Evolutionary conservation across 371 early-diverging fungal genomes (phyloP), one percentile per base, ranked within the genome.

Genomic region (Saksenaea oblongispora): DNA sequence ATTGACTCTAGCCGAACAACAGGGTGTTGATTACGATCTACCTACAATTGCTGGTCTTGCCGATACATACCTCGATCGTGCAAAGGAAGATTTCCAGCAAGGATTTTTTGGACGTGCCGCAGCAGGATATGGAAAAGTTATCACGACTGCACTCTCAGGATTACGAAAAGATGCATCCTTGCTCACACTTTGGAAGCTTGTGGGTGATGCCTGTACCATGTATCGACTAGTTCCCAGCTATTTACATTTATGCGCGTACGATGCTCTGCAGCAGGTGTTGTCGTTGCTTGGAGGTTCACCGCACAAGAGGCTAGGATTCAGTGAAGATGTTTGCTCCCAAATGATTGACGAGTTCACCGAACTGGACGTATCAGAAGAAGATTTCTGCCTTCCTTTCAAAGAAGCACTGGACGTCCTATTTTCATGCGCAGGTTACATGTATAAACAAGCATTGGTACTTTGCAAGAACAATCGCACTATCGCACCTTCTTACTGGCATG

Each of bases 41-140:
- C 90, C 92, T 5, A 81, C 90, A 8, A 56, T 87, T 8, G 78
- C 85, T 59, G 89, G 88, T 14, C 72, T 89, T 27, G 84, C 84
- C 2, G 91, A 91, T 69, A 86, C 89, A 28, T 83, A 84, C 64
- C 60, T 91, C 2, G 78, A 84, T 37, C 81, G 84, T 59, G 88
- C 88, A 8, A 87, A 81, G 36, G 86, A 88, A 58, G 82, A 80
- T 58, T 86, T 84, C 56, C 80, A 86, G 26, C 76, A 79, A 34
- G 95, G 95, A 8, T 86, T 88, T 55, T 89, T 87, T 74, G 95
- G 91, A 0, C 86, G 87, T 34, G 85, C 84, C 31, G 87, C 87
- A 2, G 87, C 87, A 22, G 80, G 83, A 3, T 80, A 86, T 61
- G 76, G 74, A 2, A 67, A 71, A 13, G 92, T 86, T 1, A 61